Evolutionary conservation across 257 asterid species (phyloP), one percentile per base, ranked within the genome.

Genomic region (Nicotiana paniculata): DNA sequence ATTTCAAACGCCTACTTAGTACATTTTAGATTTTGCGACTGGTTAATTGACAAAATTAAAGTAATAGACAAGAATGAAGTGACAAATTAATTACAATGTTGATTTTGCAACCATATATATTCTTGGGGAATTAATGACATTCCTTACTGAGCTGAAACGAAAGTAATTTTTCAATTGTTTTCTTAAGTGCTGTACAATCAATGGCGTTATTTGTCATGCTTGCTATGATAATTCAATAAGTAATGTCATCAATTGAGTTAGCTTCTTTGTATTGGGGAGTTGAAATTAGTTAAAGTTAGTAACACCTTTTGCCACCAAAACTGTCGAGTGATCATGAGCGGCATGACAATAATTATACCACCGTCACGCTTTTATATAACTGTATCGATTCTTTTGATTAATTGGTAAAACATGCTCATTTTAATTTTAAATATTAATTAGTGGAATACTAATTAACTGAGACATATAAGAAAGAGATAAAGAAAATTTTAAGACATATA

Each of bases 231-330:
- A 79, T 62, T 11, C 4, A 69, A 21, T 70, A 70, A 53, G 33
- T n/a, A 70, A 43, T 70, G 78, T 43, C 78, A 43, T 70, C 78
- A 70, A 21, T 70, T 70, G 3, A 39, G 11, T 26, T 74, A 46
- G 43, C 62, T 74, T 51, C 43, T 74, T 74, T 74, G 43, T 48
- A 15, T 48, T 48, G 3, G 62, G 28, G 26, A 74, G 26, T 51
- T 74, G 63, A 51, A 74, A 74, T 74, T 74, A 61, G 67, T 61
- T 21, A 61, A 24, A 61, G 11, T 2, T 61, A 74, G 79, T 51
- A 13, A 74, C 79, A 51, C 26, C 79, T 74, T 74, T 74, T 74
- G 24, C 63, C 79, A 74, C 43, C 62, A 74, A 74, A 48, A 48
- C 48, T 74, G 43, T 48, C 43, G 26, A 74, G 79, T 48, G 26